A percentile compares a stretch with the other conserved stretches of the same genome.
phyloP scores from a whole-genome alignment of 2,329 filamentous ascomycete genomes.

The Colletotrichum sublineola region DNA sequence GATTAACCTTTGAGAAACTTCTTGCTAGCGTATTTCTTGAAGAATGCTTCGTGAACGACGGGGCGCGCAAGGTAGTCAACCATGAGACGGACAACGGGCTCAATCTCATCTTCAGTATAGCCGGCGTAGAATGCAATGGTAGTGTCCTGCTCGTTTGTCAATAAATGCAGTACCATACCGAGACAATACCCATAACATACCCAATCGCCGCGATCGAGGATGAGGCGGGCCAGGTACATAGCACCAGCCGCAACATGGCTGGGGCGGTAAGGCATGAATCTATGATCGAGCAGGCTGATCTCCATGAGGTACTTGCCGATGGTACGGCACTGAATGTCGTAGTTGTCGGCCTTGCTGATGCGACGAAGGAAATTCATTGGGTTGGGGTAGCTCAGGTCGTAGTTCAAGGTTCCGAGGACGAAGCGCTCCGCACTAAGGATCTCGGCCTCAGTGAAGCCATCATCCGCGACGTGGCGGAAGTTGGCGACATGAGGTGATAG shows the following conservation, averaged over 20 bases:
- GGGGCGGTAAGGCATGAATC: constrained; percentile 90
- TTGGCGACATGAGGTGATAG: constrained; percentile 96
- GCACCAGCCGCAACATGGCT: constrained; percentile 92
- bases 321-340: constrained; percentile 97
- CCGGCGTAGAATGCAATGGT: constrained; percentile 92
- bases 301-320: constrained; percentile 98
- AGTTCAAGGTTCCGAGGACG: constrained; percentile 90
- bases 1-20: constrained; percentile 96
- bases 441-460: constrained; percentile 94
- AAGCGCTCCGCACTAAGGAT: constrained; percentile 98
- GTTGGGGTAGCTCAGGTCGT: constrained; percentile 98
- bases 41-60: constrained; percentile 95
- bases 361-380: constrained; percentile 99
- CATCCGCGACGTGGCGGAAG: constrained; percentile 96
- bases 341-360: constrained; percentile 99
- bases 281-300: constrained; percentile 94
- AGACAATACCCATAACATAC: constrained; percentile 63
- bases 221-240: constrained; percentile 94
- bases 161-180: constrained; percentile 43
- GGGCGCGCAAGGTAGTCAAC: constrained; percentile 94
- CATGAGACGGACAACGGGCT: constrained; percentile 94
- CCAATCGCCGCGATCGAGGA: constrained; percentile 93
- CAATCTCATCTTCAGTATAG: constrained; percentile 92
- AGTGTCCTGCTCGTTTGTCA: constrained; percentile 71
- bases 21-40: constrained; percentile 99